These are phyloP conservation scores for Jaapia argillacea DNA, from an alignment of 768 basidiomycete species.

Conservation along the genomic window DNA sequence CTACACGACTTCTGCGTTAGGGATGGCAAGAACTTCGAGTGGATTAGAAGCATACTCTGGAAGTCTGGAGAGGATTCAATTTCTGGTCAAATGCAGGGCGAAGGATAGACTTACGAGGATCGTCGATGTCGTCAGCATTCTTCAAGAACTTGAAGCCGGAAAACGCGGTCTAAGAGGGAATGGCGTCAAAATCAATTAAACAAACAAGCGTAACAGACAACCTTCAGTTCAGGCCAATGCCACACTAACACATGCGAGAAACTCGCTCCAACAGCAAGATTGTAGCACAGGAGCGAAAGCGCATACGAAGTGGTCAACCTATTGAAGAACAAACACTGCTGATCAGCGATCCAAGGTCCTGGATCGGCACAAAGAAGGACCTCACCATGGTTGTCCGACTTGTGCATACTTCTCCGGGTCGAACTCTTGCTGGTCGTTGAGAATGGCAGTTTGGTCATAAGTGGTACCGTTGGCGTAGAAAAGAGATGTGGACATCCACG, in stretches of 20 bases:
- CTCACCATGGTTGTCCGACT: conserved; percentile 19
- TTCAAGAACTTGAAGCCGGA: conserved; percentile 30
- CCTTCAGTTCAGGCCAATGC: conserved; percentile 40
- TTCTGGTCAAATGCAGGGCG: background rate
- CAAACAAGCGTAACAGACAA: conserved; percentile 5
- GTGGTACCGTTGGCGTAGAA: conserved; percentile 25
- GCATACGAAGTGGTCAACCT: conserved; percentile 34
- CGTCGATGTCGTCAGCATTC: conserved; percentile 31
- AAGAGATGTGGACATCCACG: conserved; percentile 33
- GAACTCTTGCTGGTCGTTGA: conserved; percentile 24
- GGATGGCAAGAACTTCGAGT: background rate
- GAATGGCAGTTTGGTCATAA: conserved; percentile 33
- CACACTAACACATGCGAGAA: conserved; percentile 39
- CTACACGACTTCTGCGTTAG: conserved; percentile 16
- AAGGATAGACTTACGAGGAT: conserved; percentile 40
- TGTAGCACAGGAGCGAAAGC: conserved; percentile 32
- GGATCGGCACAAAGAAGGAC: too few relatives aligned
- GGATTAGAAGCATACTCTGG: conserved; percentile 1
- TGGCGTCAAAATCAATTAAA: background rate
- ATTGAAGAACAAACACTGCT: conserved; percentile 17
- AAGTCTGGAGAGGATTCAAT: background rate
- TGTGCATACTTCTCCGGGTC: conserved; percentile 18
- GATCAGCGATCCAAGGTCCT: conserved; percentile 14
- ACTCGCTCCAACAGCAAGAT: conserved; percentile 38
- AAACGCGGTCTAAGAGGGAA: conserved; percentile 23